Base-by-base conservation (phyloP, 805 yeast species). In the Pichia eremophila region DNA sequence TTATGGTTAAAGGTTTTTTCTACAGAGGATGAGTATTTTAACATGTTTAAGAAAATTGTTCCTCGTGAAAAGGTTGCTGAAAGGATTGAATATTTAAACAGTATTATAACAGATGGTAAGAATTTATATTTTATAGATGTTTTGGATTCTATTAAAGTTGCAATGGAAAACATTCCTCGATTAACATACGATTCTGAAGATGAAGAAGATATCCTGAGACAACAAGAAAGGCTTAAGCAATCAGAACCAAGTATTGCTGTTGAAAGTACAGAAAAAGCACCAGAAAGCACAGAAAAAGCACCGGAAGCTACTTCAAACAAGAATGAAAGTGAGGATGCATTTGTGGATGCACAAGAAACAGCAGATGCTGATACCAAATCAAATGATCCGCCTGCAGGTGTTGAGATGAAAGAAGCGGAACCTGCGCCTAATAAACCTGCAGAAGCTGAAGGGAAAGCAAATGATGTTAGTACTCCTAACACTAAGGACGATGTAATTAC, bases 61-160 rank as follows among this genome's bases (percentile, higher is more conserved):
- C 56, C 59, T 27, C 44, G 44, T 10, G 42, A 41, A 25, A 17
- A 48, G 25, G 53, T 53, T 27, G 25, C 36, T 8, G 38, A 44
- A 8, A 49, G 63, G 40, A 37, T 59, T 2, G 34, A 44, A 11
- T 51, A 54, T 43, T 43, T 60, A 29, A 59, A 59, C 27, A 46
- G 48, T 2, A 25, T 59, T 2, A 48, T 60, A 8, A 58, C 61
- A 8, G 64, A 60, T 51, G 61, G 61, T 9, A 48, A 48, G 9
- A 45, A 46, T 8, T 19, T 60, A 9, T 60, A 47, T 43, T 40
- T 53, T 19, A 56, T 55, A 39, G 56, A 51, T 28, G 43, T 47
- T 28, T 43, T 52, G 15, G 52, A 49, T n/a, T 19, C 41, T 12
- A 50, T 56, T 4, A 40, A 41, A 6, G 39, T 37, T 4, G 42